Evolutionary conservation across 768 basidiomycete genomes (phyloP), one percentile per base, ranked within the genome.

Genomic region (Hysterangium stoloniferum): DNA sequence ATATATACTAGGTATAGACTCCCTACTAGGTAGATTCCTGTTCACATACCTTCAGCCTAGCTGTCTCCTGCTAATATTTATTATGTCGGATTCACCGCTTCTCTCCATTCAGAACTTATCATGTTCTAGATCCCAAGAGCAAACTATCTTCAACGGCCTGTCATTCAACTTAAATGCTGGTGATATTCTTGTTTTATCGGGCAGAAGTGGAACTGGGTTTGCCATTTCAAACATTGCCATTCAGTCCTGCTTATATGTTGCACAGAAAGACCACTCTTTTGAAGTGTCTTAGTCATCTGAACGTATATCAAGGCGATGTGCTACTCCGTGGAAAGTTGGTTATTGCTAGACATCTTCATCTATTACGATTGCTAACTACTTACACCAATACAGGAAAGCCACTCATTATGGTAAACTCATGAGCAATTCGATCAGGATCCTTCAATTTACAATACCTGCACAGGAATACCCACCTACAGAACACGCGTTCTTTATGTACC

Each of bases 401-500:
- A 25, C 41, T 22, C 50, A 62, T 33, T 55, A 59, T 40, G 52
- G 58, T 61, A 12, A 46, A n/a, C 19, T 32, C 33, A 37, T n/a
- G 15, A 11, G n/a, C 12, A 19, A 45, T 15, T 13, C 29, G 13
- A 25, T n/a, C 17, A 45, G n/a, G 32, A 15, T 45, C 37, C 3
- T 45, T 8, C 7, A 45, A 46, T 13, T 29, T 24, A 51, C 8
- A 40, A 20, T 40, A 12, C 4, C 43, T 6, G 40, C 33, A 29
- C 59, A 85, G 89, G 85, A 11, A 77, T 92, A 20, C 88, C 92
- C 2, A 61, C 62, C 15, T 95, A 82, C 66, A 79, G 92, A 45
- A 90, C 84, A 0, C 76, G 74, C 48, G 80, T 95, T 2, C 76
- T 83, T 52, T 95, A 95, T 62, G 82, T 94, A 22, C 91, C 92